These are phyloP conservation scores for Chytriomyces hyalinus DNA, from an alignment of 192 early-diverging fungal species.

Conservation along the genomic window DNA sequence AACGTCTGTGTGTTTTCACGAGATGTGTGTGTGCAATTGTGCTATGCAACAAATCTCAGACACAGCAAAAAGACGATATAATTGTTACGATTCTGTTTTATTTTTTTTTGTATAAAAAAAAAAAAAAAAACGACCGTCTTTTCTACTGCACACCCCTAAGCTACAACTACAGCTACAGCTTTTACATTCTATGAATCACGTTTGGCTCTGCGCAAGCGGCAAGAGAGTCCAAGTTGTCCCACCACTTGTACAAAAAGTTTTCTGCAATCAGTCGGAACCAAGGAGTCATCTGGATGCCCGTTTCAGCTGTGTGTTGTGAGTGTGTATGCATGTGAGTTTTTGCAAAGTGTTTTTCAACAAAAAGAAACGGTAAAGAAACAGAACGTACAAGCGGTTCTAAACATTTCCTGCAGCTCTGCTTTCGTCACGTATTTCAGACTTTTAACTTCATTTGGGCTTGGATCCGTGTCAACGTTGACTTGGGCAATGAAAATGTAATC, in stretches of 20 bases:
- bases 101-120: too few relatives aligned
- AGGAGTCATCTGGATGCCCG: constrained; percentile 79
- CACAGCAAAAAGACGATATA: too few relatives aligned
- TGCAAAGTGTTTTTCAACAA: too few relatives aligned
- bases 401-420: constrained; percentile 79
- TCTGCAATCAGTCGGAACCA: constrained; percentile 96
- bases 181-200: constrained; percentile 71
- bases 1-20: too few relatives aligned
- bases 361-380: too few relatives aligned
- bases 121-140: neutral
- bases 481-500: constrained; percentile 94
- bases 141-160: neutral
- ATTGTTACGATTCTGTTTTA: too few relatives aligned
- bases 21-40: too few relatives aligned
- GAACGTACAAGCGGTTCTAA: constrained; percentile 65
- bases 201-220: constrained; percentile 62
- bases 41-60: too few relatives aligned
- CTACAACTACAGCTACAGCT: neutral
- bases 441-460: constrained; percentile 92
- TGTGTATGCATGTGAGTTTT: neutral
- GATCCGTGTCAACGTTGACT: constrained; percentile 73
- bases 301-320: constrained; percentile 50
- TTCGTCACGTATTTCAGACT: constrained; percentile 79
- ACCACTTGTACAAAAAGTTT: constrained; percentile 95
- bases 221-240: constrained; percentile 82